Base-by-base conservation (phyloP, 805 yeast species). In the Myxozyma geophila region DNA sequence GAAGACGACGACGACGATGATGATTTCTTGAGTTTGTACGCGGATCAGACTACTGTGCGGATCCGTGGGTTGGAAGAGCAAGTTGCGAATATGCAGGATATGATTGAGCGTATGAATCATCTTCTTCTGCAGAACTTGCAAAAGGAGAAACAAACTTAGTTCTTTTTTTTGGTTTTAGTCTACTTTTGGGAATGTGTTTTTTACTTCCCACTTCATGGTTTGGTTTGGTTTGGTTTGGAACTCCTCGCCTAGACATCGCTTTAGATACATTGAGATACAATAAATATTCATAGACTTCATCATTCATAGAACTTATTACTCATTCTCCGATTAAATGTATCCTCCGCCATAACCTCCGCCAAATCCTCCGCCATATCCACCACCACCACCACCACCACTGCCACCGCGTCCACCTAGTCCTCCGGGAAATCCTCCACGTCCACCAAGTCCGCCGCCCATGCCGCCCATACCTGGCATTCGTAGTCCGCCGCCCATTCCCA, bases 381-480 rank as follows among this genome's bases (percentile, higher is more conserved):
- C 58, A 43, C 50, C 50, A 12, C 33, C 37, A 19, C 59, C 59
- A 10, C 4, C 36, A 10, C 62, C 58, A 41, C 35, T 33, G n/a
- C 58, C 58, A 8, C 58, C 58, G 43, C 54, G 52, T 23, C 66
- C 60, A 10, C 56, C 62, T 13, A 19, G 17, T 10, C 61, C 58
- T 33, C 59, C 60, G 9, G 41, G 66, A n/a, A 46, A 49, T 23
- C 64, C 60, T 19, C 57, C 54, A 28, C 41, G 10, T 1, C 58
- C 58, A 21, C 58, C 60, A 17, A 19, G 23, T 9, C 57, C 50
- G 3, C 63, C 62, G 41, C 63, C 63, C 52, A 48, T 56, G 7
- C 62, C 67, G 59, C 44, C 69, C 68, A 36, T 43, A 61, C 23
- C 73, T 65, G 19, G 68, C 67, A 40, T 69, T 62, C 23, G 71